Conservation (phyloP, 2,329 filamentous ascomycete species). For the Aspergillus aculeatinus region DNA sequence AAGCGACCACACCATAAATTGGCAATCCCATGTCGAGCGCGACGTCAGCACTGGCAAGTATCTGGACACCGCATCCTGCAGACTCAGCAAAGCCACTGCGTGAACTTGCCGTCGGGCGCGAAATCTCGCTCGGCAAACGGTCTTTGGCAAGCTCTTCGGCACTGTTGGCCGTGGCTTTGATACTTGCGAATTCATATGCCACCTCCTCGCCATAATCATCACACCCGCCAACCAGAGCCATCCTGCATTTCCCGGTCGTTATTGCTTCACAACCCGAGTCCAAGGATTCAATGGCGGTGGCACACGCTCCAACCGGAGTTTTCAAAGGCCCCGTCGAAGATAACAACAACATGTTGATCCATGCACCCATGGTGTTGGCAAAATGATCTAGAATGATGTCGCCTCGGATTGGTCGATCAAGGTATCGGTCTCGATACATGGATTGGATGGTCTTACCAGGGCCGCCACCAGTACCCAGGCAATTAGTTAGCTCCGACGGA, state of each 20-base stretch:
- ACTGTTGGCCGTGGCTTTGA: constrained; percentile 97
- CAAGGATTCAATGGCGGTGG: constrained; percentile 90
- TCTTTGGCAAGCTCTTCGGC: constrained; percentile 91
- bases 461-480: constrained; percentile 93
- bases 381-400: constrained; percentile 98
- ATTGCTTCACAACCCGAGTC: constrained; percentile 97
- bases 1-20: constrained; percentile 85
- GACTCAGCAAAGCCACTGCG: constrained; percentile 98
- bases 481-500: constrained; percentile 94
- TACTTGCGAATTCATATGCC: constrained; percentile 97
- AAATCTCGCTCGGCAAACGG: constrained; percentile 92
- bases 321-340: constrained; percentile 96
- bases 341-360: constrained; percentile 97
- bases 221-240: constrained; percentile 95
- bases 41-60: constrained; percentile 48
- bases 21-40: constrained; percentile 14
- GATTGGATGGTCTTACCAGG: constrained; percentile 82
- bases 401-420: constrained; percentile 56
- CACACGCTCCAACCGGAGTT: constrained; percentile 93
- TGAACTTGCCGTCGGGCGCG: constrained; percentile 88
- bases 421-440: constrained; percentile 95
- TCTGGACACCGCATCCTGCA: constrained; percentile 90
- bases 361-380: constrained; percentile 99
- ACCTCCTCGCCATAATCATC: constrained; percentile 98
- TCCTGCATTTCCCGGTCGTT: constrained; percentile 89